Evolutionary conservation across 202 grass and related monocot species (phyloP), one percentile per base, ranked within the genome.

Genomic region (Schoenoplectus tabernaemontani): DNA sequence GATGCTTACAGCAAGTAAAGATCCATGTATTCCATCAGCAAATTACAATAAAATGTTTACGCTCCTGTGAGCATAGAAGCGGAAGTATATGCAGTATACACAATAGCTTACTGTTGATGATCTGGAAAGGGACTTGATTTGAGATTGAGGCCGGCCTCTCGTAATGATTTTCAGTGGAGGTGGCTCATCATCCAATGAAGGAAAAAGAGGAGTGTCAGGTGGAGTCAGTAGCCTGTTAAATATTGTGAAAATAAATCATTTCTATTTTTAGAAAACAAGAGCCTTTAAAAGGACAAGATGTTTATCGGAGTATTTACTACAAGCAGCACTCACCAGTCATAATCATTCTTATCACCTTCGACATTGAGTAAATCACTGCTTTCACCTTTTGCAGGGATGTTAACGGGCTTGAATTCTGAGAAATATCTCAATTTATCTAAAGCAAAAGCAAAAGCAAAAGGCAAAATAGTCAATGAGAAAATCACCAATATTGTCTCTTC

Each of bases 191-290:
- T 98, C 95, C 46, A 98, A 90, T 38, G 89, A 97, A 84, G 75
- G 87, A 57, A 97, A 97, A 84, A 97, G 89, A 54, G 95, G 95
- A 64, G 95, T 98, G 46, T 90, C 95, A 57, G 91, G 95, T 71
- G 95, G 95, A 83, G 95, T 94, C 80, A 98, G 78, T 77, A 98
- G 51, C 95, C 95, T 98, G 68, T 79, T 67, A 73, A 82, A 78
- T 54, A 79, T 79, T 78, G 61, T 78, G 47, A 48, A 74, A 4
- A 73, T 58, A 28, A 74, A 53, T 53, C 19, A 16, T 9, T 74
- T 74, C 70, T 34, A 74, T 59, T 54, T 73, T 61, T 80, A 73
- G 19, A 43, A n/a, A 65, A 19, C 60, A 54, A 37, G 53, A 84
- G 51, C 12, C 60, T 69, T 44, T 41, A 58, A 26, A 78, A 78